Percentiles rank a stretch among this genome's conserved stretches.
phyloP scores from a whole-genome alignment of 768 basidiomycete species.

The Crassisporium funariophilum region DNA sequence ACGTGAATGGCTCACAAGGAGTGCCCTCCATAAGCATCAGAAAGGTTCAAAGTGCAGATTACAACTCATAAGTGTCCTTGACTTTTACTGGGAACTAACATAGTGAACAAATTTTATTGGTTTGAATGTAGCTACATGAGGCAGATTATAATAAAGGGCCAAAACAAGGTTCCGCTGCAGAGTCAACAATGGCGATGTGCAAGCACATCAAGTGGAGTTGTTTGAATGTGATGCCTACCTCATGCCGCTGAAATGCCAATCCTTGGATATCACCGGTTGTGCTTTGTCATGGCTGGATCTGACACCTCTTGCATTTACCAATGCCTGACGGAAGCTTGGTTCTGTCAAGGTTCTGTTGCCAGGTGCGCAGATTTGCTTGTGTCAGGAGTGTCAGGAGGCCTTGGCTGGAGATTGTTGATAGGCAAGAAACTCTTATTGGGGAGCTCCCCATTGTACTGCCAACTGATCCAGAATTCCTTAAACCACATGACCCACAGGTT shows the following conservation, averaged over 20 bases:
- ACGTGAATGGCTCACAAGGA: background rate
- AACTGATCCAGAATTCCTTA: too few relatives aligned
- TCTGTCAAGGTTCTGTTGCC: too few relatives aligned
- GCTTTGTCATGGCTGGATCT: constrained; percentile 13
- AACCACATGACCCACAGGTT: too few relatives aligned
- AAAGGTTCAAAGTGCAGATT: background rate
- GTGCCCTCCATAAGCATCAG: background rate
- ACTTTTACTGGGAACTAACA: background rate
- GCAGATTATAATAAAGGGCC: background rate
- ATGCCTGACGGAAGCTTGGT: too few relatives aligned
- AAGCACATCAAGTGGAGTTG: constrained; percentile 2
- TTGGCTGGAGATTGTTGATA: too few relatives aligned
- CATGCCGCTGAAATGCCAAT: constrained; percentile 9
- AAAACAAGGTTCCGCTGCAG: background rate
- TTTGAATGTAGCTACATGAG: background rate
- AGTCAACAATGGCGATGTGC: background rate
- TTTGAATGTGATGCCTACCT: constrained; percentile 2
- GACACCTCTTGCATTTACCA: too few relatives aligned
- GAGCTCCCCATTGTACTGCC: too few relatives aligned
- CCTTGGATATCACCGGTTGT: constrained; percentile 10
- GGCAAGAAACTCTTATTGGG: too few relatives aligned
- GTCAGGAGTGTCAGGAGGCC: too few relatives aligned
- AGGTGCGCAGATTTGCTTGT: too few relatives aligned
- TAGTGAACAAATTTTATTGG: background rate
- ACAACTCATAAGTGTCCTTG: background rate